Base-by-base conservation (phyloP, 192 early-diverging fungal genomes). In the Backusella psychrophila region DNA sequence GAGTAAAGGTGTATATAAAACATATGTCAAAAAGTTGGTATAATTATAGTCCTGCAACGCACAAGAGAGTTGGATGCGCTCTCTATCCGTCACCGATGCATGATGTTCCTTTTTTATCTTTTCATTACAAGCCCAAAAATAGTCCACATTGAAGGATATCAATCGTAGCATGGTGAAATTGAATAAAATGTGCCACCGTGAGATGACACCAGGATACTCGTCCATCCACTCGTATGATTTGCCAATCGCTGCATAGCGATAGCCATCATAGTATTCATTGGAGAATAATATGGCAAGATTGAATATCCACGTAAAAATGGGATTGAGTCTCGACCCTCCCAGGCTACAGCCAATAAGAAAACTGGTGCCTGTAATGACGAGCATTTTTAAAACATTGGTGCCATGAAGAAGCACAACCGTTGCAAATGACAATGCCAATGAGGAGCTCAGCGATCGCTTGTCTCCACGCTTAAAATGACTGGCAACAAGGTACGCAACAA, bases 121-220 rank as follows among this genome's bases (percentile, higher is more conserved):
- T 88, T 86, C 21, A 39, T 46, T 44, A 49, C 70, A 71, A 6
- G 70, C 70, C 96, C 95, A 97, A 79, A 96, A 94, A 77, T 92
- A 93, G 83, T 99, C 97, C 92, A 97, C 91, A 66, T 92, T 88
- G 77, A 93, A 99, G 3, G 96, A 96, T 23, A 99, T 87, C 86
- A 98, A 91, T 15, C 94, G 88, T 2, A 99, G 87, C 84, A 95
- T 91, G 1, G 88, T 88, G 67, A 98, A 91, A 77, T 98, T 98
- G 85, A 97, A 97, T 9, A 90, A 90, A 31, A 96, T 82, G 75
- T 93, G 88, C 97, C 97, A 99, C 29, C 96, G 89, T 8, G 83
- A 76, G 77, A 91, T 82, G 15, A 97, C 73, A 4, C 96, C 97
- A 7, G 78, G 82, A 76, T 88, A 83, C 2, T 67, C 36, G 76